Base-by-base conservation (phyloP, 768 basidiomycete species). In the Tricholomella constricta region DNA sequence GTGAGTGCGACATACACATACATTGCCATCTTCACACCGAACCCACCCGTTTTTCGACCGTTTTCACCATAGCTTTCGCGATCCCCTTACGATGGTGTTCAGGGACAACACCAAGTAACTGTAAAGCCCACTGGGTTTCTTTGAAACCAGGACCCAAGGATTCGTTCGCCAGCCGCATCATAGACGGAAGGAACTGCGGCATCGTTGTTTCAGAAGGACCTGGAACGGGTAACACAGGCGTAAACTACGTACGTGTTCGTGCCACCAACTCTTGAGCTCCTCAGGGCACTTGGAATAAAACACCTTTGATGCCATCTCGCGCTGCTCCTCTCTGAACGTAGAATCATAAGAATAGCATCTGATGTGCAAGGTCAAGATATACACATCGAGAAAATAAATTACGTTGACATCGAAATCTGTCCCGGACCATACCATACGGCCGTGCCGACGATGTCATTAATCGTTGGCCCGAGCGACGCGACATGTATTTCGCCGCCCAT, bases 361-460 rank as follows among this genome's bases (percentile, higher is more conserved):
- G 25, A 25, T 2, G 10, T 27, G 19, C 11, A 12, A 12, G 10
- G 25, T 40, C 19, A 34, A 25, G 36, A n/a, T 15, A 31, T 31
- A 1, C 34, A 20, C 29, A 31, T 31, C 25, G 14, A 34, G 1
- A 14, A 10, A 1, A 26, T 20, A 26, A 52, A 64, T 19, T 45
- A 68, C 68, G 63, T 70, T 3, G 60, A 47, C 26, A 63, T 57
- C 15, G 56, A 42, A 14, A 52, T 54, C 42, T 60, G 56, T 1
- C 70, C 69, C 5, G 70, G 72, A 0, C 67, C 65, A 55, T 62
- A 69, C 68, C 69, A 70, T 11, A 67, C 15, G 9, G 68, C 65
- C 6, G 61, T 66, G n/a, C 69, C 67, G 10, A 70, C 58, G 23
- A 71, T 66, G 22, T 69, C 64, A 5, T 51, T 48, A 1, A 51